Percentiles rank a stretch among this genome's conserved stretches.
These are phyloP conservation scores for Pelargonium myrrhifolium DNA, from an alignment of 441 rosid genomes.

Conservation along the genomic window DNA sequence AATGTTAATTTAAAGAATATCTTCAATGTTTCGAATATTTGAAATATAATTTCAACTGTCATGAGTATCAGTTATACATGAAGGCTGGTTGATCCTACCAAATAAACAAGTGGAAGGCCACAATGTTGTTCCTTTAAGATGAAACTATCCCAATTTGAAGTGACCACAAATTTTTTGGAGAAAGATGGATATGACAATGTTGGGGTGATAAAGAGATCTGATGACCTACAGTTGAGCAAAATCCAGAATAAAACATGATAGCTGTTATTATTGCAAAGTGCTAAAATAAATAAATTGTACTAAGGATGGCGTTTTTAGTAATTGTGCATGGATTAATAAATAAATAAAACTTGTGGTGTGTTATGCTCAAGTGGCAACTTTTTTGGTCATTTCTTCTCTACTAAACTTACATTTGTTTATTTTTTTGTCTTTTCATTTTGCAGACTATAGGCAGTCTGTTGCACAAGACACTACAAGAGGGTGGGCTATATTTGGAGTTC, in stretches of 20 bases:
- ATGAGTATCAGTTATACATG: neutral
- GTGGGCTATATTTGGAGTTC: slow-evolving; percentile 83
- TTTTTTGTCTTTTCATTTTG: slow-evolving; percentile 21
- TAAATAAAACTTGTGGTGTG: neutral
- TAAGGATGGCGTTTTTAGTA: neutral
- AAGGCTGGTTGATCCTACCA: neutral
- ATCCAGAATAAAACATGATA: neutral
- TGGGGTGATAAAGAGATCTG: slow-evolving; percentile 3
- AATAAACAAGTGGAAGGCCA: neutral
- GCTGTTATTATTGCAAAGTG: neutral
- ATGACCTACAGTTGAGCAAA: neutral
- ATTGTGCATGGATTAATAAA: neutral
- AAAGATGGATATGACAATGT: neutral
- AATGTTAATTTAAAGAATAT: neutral
- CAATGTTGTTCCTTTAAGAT: neutral
- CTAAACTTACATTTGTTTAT: slow-evolving; percentile 6
- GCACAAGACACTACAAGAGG: slow-evolving; percentile 55
- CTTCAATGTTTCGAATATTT: neutral
- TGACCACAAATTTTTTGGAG: neutral
- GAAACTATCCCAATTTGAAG: neutral
- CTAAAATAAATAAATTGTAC: neutral
- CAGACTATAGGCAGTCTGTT: slow-evolving; percentile 56
- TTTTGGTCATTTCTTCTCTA: slow-evolving; percentile 6
- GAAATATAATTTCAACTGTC: neutral
- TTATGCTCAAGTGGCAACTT: slow-evolving; percentile 10